These are phyloP conservation scores for Fusarium succisae DNA, from an alignment of 2,329 filamentous ascomycete genomes.

Conservation along the genomic window DNA sequence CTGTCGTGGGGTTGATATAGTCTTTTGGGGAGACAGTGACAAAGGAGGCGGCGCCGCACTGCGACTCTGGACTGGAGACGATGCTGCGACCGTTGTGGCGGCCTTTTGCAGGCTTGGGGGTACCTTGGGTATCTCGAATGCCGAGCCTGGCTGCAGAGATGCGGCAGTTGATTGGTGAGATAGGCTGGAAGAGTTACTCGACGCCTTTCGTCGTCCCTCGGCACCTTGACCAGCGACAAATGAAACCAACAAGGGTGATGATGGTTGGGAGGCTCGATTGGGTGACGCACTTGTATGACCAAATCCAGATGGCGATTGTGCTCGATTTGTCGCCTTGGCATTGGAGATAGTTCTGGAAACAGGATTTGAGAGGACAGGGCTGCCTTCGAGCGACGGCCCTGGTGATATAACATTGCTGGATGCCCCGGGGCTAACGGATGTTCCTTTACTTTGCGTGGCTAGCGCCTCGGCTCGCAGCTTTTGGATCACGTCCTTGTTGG, in stretches of 20 bases:
- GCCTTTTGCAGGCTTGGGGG: conserved; percentile 69
- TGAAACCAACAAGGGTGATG: conserved; percentile 85
- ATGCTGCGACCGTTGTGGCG: conserved; percentile 62
- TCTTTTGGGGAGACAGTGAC: conserved; percentile 71
- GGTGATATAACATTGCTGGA: conserved; percentile 63
- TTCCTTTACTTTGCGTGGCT: conserved; percentile 68
- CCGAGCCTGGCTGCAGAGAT: conserved; percentile 74
- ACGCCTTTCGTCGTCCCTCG: conserved; percentile 87
- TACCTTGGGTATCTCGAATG: conserved; percentile 76
- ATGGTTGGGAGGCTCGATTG: conserved; percentile 78
- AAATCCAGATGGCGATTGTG: conserved; percentile 84
- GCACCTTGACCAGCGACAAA: conserved; percentile 87
- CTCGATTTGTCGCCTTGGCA: conserved; percentile 79
- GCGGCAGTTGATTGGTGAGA: conserved; percentile 74
- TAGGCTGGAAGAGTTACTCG: conserved; percentile 84
- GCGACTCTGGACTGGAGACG: conserved; percentile 68
- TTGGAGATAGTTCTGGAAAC: conserved; percentile 85
- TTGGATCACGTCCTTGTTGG: conserved; percentile 98
- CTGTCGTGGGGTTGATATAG: conserved; percentile 68
- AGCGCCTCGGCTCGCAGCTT: conserved; percentile 93
- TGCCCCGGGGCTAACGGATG: conserved; percentile 56
- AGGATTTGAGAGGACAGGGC: conserved; percentile 81
- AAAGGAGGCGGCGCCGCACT: conserved; percentile 59
- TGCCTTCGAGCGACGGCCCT: conserved; percentile 80
- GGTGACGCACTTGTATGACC: conserved; percentile 87